phyloP scores from a whole-genome alignment of 768 basidiomycete genomes.

The Gloeostereum incarnatum region DNA sequence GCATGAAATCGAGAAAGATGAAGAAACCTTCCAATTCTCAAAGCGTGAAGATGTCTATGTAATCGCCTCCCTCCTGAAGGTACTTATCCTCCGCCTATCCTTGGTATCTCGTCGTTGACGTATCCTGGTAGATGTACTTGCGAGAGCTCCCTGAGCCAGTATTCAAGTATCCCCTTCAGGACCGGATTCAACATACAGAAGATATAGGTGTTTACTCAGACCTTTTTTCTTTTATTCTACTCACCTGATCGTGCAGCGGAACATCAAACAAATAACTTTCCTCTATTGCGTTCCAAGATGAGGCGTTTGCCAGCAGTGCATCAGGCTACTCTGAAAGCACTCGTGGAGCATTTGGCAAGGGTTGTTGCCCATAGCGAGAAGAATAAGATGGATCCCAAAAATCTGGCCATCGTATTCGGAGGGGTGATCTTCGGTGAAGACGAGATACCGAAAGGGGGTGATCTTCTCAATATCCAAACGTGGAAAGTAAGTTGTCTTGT shows the following conservation, averaged over 20 bases:
- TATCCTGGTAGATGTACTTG: slow-evolving; percentile 50
- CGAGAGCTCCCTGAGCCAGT: slow-evolving; percentile 87
- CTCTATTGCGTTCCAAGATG: slow-evolving; percentile 79
- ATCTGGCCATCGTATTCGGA: slow-evolving; percentile 86
- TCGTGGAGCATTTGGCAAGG: slow-evolving; percentile 76
- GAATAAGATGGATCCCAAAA: slow-evolving; percentile 94
- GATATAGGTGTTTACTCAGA: slow-evolving; percentile 44
- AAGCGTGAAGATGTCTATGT: slow-evolving; percentile 75
- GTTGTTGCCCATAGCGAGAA: slow-evolving; percentile 56
- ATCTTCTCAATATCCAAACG: slow-evolving; percentile 67
- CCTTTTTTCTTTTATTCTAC: not conserved
- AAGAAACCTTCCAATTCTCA: slow-evolving; percentile 65
- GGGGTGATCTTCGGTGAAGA: slow-evolving; percentile 89
- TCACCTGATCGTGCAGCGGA: slow-evolving; percentile 38
- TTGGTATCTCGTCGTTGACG: slow-evolving; percentile 3
- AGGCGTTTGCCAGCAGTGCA: slow-evolving; percentile 77
- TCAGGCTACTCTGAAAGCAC: slow-evolving; percentile 70
- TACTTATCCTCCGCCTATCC: slow-evolving; percentile 17
- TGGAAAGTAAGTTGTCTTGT: slow-evolving; percentile 46
- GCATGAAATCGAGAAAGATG: slow-evolving; percentile 82
- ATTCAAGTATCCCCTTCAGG: slow-evolving; percentile 72
- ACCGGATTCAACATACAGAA: slow-evolving; percentile 75
- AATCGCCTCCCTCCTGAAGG: slow-evolving; percentile 81
- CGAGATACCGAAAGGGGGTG: slow-evolving; percentile 70
- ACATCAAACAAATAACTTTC: slow-evolving; percentile 63